These are phyloP conservation scores for Tolypocladium pustulatum DNA, from an alignment of 2,329 filamentous ascomycete genomes.

Conservation along the genomic window DNA sequence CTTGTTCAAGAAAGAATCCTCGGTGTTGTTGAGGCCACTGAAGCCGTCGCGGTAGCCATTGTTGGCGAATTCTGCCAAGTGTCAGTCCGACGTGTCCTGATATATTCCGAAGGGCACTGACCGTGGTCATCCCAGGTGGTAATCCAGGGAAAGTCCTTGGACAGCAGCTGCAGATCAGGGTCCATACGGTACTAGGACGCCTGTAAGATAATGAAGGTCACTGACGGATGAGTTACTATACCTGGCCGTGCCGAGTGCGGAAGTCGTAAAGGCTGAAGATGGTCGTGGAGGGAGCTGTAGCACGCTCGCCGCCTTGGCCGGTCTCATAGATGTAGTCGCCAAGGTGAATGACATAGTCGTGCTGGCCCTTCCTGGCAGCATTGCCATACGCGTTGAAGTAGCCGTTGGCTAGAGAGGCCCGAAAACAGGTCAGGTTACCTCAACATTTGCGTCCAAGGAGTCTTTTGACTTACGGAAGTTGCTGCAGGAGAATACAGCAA, in stretches of 20 bases:
- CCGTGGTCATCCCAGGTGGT: slow-evolving; percentile 39
- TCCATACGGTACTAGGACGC: slow-evolving; percentile 26
- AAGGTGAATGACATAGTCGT: slow-evolving; percentile 49
- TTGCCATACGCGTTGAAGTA: slow-evolving; percentile 54
- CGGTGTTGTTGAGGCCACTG: slow-evolving; percentile 52
- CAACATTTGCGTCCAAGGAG: neutral
- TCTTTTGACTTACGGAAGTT: slow-evolving; percentile 44
- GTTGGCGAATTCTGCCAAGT: slow-evolving; percentile 39
- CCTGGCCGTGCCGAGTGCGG: slow-evolving; percentile 27
- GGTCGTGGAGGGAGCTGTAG: slow-evolving; percentile 15
- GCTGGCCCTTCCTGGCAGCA: slow-evolving; percentile 44
- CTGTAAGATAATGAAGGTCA: neutral
- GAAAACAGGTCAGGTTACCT: neutral
- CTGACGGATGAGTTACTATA: slow-evolving; percentile 4
- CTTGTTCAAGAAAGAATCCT: slow-evolving; percentile 50
- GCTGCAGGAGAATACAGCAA: slow-evolving; percentile 62
- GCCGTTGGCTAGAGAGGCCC: slow-evolving; percentile 20
- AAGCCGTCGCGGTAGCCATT: slow-evolving; percentile 56
- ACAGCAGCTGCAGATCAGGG: slow-evolving; percentile 27
- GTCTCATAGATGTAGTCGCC: slow-evolving; percentile 59
- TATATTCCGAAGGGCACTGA: slow-evolving; percentile 8
- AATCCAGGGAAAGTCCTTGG: slow-evolving; percentile 33
- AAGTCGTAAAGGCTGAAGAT: slow-evolving; percentile 30
- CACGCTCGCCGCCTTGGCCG: slow-evolving; percentile 15
- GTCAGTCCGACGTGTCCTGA: neutral